These are phyloP conservation scores for Glycyrrhiza uralensis DNA, from an alignment of 306 rosid genomes.

Conservation along the genomic window DNA sequence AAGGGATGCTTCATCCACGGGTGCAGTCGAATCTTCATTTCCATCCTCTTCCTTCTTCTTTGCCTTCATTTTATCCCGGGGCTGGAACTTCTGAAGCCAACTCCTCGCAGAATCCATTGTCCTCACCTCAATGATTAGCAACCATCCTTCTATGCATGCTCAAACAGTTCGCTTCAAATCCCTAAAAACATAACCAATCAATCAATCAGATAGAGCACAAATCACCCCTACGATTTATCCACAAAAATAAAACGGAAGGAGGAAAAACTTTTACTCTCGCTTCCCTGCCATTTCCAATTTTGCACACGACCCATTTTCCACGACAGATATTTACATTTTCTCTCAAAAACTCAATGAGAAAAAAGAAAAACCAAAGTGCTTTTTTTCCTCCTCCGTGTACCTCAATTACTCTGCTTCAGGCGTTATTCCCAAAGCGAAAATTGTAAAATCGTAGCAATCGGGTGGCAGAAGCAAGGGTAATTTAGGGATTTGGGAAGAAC, in stretches of 20 bases:
- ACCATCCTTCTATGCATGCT: constrained; percentile 27
- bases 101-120: constrained; percentile 91
- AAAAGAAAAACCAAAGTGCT: not conserved
- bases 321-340: not conserved
- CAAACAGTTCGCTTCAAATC: constrained; percentile 22
- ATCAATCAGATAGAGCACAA: not conserved
- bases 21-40: constrained; percentile 33
- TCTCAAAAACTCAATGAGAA: not conserved
- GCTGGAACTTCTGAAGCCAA: constrained; percentile 89
- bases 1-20: constrained; percentile 57
- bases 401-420: constrained; percentile 6
- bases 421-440: constrained; percentile 5
- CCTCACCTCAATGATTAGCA: constrained; percentile 29
- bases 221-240: constrained; percentile 1
- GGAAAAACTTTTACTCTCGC: not conserved
- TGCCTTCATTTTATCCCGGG: constrained; percentile 61
- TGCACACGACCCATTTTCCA: not conserved
- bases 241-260: not conserved
- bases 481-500: not conserved
- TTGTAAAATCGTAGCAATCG: not conserved
- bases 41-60: constrained; percentile 68
- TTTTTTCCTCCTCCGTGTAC: not conserved
- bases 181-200: not conserved
- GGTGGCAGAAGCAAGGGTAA: not conserved
- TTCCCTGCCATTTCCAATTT: not conserved